Base-by-base conservation (phyloP, 2,329 filamentous ascomycete genomes). In the Fusarium duplospermum region DNA sequence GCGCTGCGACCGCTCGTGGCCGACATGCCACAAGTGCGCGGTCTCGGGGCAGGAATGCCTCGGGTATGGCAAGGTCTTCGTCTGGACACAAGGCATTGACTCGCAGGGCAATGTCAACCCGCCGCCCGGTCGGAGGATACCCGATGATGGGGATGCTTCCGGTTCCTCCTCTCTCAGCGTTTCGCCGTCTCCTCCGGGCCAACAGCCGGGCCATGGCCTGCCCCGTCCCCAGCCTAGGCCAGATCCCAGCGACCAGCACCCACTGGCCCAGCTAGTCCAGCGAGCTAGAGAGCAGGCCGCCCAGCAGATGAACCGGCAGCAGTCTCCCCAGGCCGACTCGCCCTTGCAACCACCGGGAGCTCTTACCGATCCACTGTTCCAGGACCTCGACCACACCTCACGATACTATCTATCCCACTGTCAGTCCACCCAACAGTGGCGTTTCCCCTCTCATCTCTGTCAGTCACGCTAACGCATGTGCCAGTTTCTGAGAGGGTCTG, bases 1-100 rank as follows among this genome's bases (percentile, higher is more conserved):
- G 79, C 88, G 89, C 77, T 92, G 90, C 80, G 90, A 92, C 81
- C 86, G 87, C 69, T 91, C 89, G 36, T 82, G 87, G 59, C 90
- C 90, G 29, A 84, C 82, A 67, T 92, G 90, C 80, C 86, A 88
- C 76, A 92, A 91, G 82, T 92, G 90, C 80, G 81, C 83, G 63
- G 84, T 83, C 75, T 84, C 86, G 47, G 89, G 89, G 31, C 84
- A 88, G 78, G 84, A 88, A 75, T 92, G 90, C 82, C 86, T 90
- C 70, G 90, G 90, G 42, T 92, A 92, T 80, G 89, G 88, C 69
- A 87, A 87, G 77, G 81, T 91, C 56, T 88, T 91, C 73, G 85
- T 89, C 67, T 92, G 90, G 89, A 88, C 89, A 63, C 83, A 86
- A 66, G 85, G 85, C 62, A 86, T 88, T 66, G 86, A 87, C 54